Conservation (phyloP, 441 rosid species). For the Adansonia gregorii region DNA sequence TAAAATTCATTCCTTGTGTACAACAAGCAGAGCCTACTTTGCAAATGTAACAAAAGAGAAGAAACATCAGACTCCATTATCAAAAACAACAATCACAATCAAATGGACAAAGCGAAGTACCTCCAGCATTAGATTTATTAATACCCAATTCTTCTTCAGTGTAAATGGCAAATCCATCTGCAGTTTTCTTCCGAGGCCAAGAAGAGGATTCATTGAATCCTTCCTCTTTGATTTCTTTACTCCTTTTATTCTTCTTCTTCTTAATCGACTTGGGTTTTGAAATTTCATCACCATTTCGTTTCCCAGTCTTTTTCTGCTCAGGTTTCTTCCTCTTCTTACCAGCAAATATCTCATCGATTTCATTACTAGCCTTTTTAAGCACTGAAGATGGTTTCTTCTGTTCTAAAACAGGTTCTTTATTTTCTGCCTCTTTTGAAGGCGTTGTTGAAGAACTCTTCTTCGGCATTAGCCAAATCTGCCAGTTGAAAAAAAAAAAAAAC, state of each 20-base stretch:
- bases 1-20: constrained; percentile 2
- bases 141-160: constrained; percentile 78
- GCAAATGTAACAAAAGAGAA: neutral
- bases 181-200: constrained; percentile 53
- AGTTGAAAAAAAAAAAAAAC: neutral
- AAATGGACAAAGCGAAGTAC: constrained; percentile 75
- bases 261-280: constrained; percentile 32
- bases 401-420: constrained; percentile 24
- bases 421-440: constrained; percentile 23
- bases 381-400: constrained; percentile 34
- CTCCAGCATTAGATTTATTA: constrained; percentile 57
- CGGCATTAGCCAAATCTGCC: constrained; percentile 23
- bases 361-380: constrained; percentile 34
- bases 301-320: constrained; percentile 19
- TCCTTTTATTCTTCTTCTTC: constrained; percentile 45
- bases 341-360: constrained; percentile 48
- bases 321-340: constrained; percentile 47
- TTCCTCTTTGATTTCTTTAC: constrained; percentile 24
- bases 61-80: neutral
- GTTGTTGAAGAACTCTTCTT: constrained; percentile 41
- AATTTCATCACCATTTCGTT: constrained; percentile 25
- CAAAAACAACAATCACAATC: constrained; percentile 79
- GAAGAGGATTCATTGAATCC: constrained; percentile 2
- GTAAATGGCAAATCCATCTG: constrained; percentile 54
- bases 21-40: neutral